phyloP scores from a whole-genome alignment of 306 rosid species.

The Mimosa pudica region DNA sequence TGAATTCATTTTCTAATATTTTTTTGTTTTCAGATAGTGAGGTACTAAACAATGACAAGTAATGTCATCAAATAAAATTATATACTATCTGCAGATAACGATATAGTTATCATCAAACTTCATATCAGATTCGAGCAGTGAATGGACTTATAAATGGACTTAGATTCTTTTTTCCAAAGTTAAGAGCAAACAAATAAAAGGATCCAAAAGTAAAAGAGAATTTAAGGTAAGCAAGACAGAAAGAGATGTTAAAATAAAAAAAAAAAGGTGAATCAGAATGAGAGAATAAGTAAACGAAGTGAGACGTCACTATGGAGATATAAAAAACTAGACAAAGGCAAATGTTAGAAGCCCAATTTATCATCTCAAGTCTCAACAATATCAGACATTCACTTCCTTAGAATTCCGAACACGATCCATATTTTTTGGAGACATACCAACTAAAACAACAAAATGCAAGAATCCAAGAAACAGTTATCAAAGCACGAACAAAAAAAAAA shows the following conservation, averaged over 20 bases:
- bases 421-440: neutral
- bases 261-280: conserved; percentile 4
- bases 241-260: neutral
- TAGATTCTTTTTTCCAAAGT: conserved; percentile 14
- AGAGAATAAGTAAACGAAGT: neutral
- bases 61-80: neutral
- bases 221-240: conserved; percentile 1
- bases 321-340: conserved; percentile 15
- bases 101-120: conserved; percentile 8
- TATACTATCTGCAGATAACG: neutral
- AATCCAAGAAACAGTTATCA: neutral
- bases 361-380: conserved; percentile 19
- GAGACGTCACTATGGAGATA: neutral
- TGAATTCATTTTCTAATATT: neutral
- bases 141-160: neutral
- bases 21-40: neutral
- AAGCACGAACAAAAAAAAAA: conserved; percentile 14
- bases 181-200: neutral
- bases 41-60: neutral
- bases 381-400: conserved; percentile 10
- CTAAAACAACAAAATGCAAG: conserved; percentile 4
- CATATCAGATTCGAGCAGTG: conserved; percentile 24
- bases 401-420: conserved; percentile 23
- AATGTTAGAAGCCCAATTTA: neutral
- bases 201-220: conserved; percentile 27